Evolutionary conservation across 352 stramenopile species (phyloP), one percentile per base, ranked within the genome.

Genomic region (Pythium coloratum): DNA sequence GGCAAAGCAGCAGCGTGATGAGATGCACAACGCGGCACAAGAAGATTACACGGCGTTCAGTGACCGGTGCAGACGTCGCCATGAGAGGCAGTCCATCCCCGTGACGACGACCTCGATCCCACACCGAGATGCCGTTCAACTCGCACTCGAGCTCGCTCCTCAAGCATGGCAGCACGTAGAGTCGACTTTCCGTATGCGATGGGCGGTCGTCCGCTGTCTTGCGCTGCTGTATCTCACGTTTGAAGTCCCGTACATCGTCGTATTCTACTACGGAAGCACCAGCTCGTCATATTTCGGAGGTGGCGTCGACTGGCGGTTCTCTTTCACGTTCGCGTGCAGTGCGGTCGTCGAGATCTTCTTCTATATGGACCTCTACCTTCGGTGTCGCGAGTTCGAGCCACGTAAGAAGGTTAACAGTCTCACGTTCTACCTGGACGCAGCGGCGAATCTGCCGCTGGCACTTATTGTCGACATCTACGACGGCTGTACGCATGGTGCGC

Each of bases 181-280:
- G 20, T 77, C 70, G 16, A 24, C 8, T 13, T 73, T 74, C 51
- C 70, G 70, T 13, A 26, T 20, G 3, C 55, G 49, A 5, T 77
- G 70, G 70, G 63, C 71, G 24, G 40, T 36, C 2, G 33, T 71
- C 6, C 66, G 67, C 1, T 73, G 62, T 33, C n/a, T 77, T 30
- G 67, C 55, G 18, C 59, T 74, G 3, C 33, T 73, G 7, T 77
- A 77, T 58, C 62, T 77, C 42, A 70, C 70, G n/a, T 67, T 77
- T 28, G 70, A 77, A 58, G 66, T 77, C 13, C 62, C 68, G 2
- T 77, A 70, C 53, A 67, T 72, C 16, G 62, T 77, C 13, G 50
- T 77, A 14, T 77, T 77, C 46, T 74, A 68, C 51, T 72, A 66
- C 42, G 70, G 70, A 36, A 62, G 65, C 8, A 69, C 63, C 1